Conservation (phyloP, 148 eudicot species). For the Cornus suecica region DNA sequence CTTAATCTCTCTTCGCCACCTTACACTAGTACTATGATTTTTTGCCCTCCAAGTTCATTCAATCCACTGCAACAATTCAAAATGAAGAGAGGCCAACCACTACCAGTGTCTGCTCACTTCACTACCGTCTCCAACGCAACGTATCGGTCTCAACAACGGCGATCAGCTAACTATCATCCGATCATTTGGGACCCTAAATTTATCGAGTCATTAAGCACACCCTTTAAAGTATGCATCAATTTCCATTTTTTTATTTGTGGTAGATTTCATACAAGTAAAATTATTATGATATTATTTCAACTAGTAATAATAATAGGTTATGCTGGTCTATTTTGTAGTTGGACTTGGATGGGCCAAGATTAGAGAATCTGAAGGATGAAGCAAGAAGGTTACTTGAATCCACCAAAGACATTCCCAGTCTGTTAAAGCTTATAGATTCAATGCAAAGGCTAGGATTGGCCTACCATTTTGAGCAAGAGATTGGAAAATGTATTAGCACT, state of each 20-base stretch:
- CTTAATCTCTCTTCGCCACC: too few species aligned
- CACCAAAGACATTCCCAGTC: not conserved
- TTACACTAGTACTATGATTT: too few species aligned
- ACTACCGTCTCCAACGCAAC: not conserved
- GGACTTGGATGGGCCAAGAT: not conserved
- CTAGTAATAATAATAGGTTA: not conserved
- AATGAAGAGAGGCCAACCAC: not conserved
- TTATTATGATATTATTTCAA: too few species aligned
- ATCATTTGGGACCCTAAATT: constrained; percentile 8
- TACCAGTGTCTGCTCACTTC: not conserved
- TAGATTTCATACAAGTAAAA: too few species aligned
- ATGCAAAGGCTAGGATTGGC: constrained; percentile 8
- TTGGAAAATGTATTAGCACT: not conserved
- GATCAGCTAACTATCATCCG: constrained; percentile 12
- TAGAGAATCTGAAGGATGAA: constrained; percentile 6
- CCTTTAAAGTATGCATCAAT: not conserved
- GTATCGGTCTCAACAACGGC: not conserved
- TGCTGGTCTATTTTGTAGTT: not conserved
- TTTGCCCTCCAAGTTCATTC: too few species aligned
- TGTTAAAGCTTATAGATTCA: constrained; percentile 10
- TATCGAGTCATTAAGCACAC: constrained; percentile 1
- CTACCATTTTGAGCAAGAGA: constrained; percentile 16
- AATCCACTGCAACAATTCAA: too few species aligned
- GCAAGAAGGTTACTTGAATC: not conserved
- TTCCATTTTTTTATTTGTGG: not conserved